Evolutionary conservation across 768 basidiomycete species (phyloP), one percentile per base, ranked within the genome.

Genomic region (Pulveroboletus frians): DNA sequence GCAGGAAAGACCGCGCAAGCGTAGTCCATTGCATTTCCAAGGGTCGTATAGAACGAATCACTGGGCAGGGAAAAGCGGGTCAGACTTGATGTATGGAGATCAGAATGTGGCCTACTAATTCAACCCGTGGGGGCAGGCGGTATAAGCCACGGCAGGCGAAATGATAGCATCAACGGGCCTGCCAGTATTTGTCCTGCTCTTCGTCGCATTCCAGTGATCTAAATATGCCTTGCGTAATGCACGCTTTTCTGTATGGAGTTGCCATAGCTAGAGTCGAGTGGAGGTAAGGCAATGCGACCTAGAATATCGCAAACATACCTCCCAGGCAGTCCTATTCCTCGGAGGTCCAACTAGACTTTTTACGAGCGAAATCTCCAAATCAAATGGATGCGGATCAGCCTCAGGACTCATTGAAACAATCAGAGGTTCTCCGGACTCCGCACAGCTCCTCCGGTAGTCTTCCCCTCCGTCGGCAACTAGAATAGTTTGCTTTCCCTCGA

Each of bases 151-250:
- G 0, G 63, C 71, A 14, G 79, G 74, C 9, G 68, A 69, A 46
- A 81, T 75, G 58, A 81, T 71, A 3, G 73, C 76, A 53, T 81
- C 79, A 5, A 80, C 69, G 0, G 78, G 77, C 29, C 78, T 62
- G 9, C 74, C 76, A 0, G 77, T 81, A 6, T 67, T 67, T 14
- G 79, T 80, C 29, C 47, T 47, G 3, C 32, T 49, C n/a, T 41
- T 65, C 2, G 79, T 78, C 9, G 66, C 68, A 32, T 77, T 69
- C 78, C 76, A 79, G 37, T 75, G 68, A 52, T 76, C 75, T 27
- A 80, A 67, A 51, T 76, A 71, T 26, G 69, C 67, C 55, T 76
- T 74, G 50, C 74, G 70, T 35, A 74, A 63, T 6, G 58, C 55
- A 15, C 68, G 59, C 51, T 74, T 71, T 57, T 70, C 62, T 47